These are phyloP conservation scores for Actinomortierella wolfii DNA, from an alignment of 371 early-diverging fungal genomes.

Conservation along the genomic window DNA sequence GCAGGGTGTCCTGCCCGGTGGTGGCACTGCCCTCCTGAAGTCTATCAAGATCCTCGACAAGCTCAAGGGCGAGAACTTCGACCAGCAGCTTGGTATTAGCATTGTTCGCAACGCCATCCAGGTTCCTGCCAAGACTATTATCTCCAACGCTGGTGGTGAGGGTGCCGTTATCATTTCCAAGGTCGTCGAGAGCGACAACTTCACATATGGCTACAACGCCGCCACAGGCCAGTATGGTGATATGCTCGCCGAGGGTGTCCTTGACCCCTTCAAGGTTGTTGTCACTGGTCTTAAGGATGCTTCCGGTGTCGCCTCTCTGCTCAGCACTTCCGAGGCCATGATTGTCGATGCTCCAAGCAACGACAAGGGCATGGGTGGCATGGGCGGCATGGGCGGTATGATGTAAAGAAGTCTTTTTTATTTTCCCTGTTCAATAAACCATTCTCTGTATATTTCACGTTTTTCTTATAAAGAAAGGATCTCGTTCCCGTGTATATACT, in stretches of 20 bases:
- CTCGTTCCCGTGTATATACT: no score
- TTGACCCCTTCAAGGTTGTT: conserved; percentile 98
- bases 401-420: conserved; percentile 45
- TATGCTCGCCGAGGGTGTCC: conserved; percentile 94
- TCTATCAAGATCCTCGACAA: conserved; percentile 78
- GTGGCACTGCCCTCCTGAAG: conserved; percentile 96
- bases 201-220: conserved; percentile 94
- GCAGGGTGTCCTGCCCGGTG: conserved; percentile 98
- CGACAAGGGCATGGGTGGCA: conserved; percentile 66
- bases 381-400: conserved; percentile 73
- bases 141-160: conserved; percentile 95
- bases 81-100: conserved; percentile 95
- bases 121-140: conserved; percentile 92
- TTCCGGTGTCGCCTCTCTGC: conserved; percentile 92
- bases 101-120: conserved; percentile 93
- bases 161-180: conserved; percentile 97
- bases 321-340: conserved; percentile 97
- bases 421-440: no score
- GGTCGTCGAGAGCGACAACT: conserved; percentile 79
- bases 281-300: conserved; percentile 96
- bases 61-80: conserved; percentile 93
- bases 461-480: no score
- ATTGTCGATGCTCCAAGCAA: conserved; percentile 93
- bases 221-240: conserved; percentile 89
- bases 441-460: no score